These are phyloP conservation scores for Prorocentrum cordatum DNA, from an alignment of 169 alveolate genomes.

Conservation along the genomic window DNA sequence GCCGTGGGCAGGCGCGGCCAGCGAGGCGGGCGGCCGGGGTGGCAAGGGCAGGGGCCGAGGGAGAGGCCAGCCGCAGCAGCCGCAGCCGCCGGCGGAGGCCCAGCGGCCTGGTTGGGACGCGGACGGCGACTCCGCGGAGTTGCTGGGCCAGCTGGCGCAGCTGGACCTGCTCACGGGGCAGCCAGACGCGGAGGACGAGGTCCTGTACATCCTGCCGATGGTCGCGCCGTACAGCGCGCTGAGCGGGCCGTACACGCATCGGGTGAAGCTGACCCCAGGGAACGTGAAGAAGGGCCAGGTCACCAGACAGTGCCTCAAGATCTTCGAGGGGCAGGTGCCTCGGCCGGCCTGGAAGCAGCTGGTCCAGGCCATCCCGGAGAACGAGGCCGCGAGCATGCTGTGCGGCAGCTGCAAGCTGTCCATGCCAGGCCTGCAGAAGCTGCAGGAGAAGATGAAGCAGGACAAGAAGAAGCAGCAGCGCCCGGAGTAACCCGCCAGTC, in stretches of 20 bases:
- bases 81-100: neutral
- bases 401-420: constrained; percentile 63
- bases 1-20: neutral
- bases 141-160: neutral
- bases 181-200: constrained; percentile 46
- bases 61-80: neutral
- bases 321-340: constrained; percentile 20
- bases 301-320: constrained; percentile 17
- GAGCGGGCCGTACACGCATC: constrained; percentile 27
- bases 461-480: no score
- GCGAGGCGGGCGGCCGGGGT: neutral
- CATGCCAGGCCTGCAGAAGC: constrained; percentile 49
- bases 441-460: no score
- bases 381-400: constrained; percentile 29
- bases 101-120: neutral
- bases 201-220: constrained; percentile 24
- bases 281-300: constrained; percentile 36
- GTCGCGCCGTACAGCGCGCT: constrained; percentile 34
- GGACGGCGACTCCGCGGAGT: constrained; percentile 2
- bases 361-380: constrained; percentile 51
- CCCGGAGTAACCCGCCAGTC: no score
- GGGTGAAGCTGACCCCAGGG: constrained; percentile 17
- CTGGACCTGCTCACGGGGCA: constrained; percentile 37
- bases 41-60: neutral
- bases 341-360: constrained; percentile 9